Evolutionary conservation across 305 asterid genomes (phyloP).

Genomic region (Salvia sclarea): DNA sequence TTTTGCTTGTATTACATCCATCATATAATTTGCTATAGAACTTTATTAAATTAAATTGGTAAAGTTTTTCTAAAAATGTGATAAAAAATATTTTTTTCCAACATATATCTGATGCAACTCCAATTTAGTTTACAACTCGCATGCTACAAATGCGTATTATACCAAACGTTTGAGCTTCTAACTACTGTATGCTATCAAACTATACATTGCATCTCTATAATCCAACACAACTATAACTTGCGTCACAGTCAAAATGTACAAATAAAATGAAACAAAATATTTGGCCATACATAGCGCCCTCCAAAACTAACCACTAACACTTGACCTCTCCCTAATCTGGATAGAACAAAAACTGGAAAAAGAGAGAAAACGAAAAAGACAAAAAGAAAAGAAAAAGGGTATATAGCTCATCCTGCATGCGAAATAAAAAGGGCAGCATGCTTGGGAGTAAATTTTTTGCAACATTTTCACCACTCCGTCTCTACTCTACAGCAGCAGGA

Average conservation of each 20-base stretch:
- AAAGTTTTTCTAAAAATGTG: too few species aligned
- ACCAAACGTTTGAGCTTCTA: too few species aligned
- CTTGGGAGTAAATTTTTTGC: conserved; percentile 24
- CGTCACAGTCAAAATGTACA: neutral
- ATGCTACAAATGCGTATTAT: too few species aligned
- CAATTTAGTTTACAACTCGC: too few species aligned
- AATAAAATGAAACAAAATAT: conserved; percentile 11
- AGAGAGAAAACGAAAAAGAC: too few species aligned
- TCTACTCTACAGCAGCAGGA: conserved; percentile 28
- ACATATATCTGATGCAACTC: too few species aligned
- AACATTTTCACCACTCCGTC: conserved; percentile 7
- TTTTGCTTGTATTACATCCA: too few species aligned
- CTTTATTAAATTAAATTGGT: too few species aligned
- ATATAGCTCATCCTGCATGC: conserved; percentile 42
- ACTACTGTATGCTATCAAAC: neutral
- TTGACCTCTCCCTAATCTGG: neutral
- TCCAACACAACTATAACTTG: neutral
- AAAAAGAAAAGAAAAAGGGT: too few species aligned
- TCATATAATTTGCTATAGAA: too few species aligned
- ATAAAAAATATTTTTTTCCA: too few species aligned
- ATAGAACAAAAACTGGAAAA: neutral
- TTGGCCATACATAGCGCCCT: neutral
- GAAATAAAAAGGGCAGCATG: conserved; percentile 44
- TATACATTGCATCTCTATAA: conserved; percentile 14
- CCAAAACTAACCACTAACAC: neutral